Conservation (phyloP, 2,329 filamentous ascomycete species). For the Aureobasidium subglaciale region DNA sequence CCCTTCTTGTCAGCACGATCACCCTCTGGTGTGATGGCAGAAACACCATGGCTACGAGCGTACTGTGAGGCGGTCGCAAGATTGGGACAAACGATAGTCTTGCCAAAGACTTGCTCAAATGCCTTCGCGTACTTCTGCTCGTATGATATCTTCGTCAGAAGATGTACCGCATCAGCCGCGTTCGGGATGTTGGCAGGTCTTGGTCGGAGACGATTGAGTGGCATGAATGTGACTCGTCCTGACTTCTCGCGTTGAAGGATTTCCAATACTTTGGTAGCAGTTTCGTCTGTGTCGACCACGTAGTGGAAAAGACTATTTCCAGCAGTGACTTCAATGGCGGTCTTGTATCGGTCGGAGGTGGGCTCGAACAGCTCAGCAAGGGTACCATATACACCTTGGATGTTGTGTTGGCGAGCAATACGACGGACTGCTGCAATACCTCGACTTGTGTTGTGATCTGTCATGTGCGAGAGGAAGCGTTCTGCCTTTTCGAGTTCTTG, state of each 20-base stretch:
- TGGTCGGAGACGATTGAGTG: conserved; percentile 71
- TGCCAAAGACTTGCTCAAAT: conserved; percentile 91
- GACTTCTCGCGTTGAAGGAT: conserved; percentile 70
- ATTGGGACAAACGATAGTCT: conserved; percentile 88
- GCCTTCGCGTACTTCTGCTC: conserved; percentile 72
- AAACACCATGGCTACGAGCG: conserved; percentile 82
- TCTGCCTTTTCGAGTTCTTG: conserved; percentile 74
- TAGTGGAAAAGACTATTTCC: conserved; percentile 93
- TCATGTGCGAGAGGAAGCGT: conserved; percentile 68
- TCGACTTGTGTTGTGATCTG: conserved; percentile 81
- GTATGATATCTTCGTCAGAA: conserved; percentile 78
- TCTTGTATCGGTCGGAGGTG: conserved; percentile 74
- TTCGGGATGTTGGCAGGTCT: conserved; percentile 68
- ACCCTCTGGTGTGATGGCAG: conserved; percentile 89
- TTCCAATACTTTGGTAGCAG: conserved; percentile 74
- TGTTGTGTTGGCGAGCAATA: conserved; percentile 69
- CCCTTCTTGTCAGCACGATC: conserved; percentile 93
- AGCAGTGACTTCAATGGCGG: conserved; percentile 87
- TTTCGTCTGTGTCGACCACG: conserved; percentile 85
- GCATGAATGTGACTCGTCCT: conserved; percentile 91
- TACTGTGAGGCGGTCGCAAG: conserved; percentile 83
- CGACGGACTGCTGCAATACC: conserved; percentile 82
- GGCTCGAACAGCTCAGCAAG: conserved; percentile 79
- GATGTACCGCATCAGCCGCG: conserved; percentile 77
- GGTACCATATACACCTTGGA: conserved; percentile 85